Evolutionary conservation across 78 protist species (phyloP).

Genomic region (Creolimax fragrantissima): DNA sequence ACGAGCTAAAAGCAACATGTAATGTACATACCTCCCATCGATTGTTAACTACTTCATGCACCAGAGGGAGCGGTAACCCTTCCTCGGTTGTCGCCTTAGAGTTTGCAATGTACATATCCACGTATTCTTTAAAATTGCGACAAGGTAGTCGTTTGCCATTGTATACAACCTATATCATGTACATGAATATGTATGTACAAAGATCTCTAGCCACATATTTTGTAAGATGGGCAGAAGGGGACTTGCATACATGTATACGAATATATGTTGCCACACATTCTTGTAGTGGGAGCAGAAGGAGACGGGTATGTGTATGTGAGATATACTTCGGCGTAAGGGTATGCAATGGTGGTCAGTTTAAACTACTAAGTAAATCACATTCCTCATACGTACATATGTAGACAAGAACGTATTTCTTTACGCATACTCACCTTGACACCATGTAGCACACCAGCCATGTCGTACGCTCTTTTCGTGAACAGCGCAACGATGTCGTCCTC

Average conservation of each 20-base stretch:
- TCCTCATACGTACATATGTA: too few relatives aligned
- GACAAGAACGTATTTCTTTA: too few relatives aligned
- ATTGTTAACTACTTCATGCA: conserved; percentile 13
- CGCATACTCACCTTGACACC: conserved; percentile 18
- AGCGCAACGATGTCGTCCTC: conserved; percentile 73
- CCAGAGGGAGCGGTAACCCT: not conserved
- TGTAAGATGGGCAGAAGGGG: not conserved
- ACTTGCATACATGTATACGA: not conserved
- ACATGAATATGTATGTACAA: not conserved
- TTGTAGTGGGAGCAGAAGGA: too few relatives aligned
- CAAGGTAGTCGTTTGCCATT: conserved; percentile 26
- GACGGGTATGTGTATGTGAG: too few relatives aligned
- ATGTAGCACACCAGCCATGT: conserved; percentile 70
- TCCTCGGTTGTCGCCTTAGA: not conserved
- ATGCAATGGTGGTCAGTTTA: too few relatives aligned
- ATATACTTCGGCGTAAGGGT: too few relatives aligned
- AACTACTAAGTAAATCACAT: too few relatives aligned
- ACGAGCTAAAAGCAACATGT: too few relatives aligned
- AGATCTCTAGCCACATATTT: not conserved
- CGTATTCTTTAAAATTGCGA: conserved; percentile 61
- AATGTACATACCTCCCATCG: conserved; percentile 46
- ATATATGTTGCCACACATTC: not conserved
- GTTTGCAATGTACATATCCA: not conserved
- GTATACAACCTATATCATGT: conserved; percentile 18
- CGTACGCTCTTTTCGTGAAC: conserved; percentile 70